Percentiles rank a stretch among this genome's conserved stretches.
Evolutionary conservation across 208 protist species (phyloP).

Genomic region (Crithidia mellificae): DNA sequence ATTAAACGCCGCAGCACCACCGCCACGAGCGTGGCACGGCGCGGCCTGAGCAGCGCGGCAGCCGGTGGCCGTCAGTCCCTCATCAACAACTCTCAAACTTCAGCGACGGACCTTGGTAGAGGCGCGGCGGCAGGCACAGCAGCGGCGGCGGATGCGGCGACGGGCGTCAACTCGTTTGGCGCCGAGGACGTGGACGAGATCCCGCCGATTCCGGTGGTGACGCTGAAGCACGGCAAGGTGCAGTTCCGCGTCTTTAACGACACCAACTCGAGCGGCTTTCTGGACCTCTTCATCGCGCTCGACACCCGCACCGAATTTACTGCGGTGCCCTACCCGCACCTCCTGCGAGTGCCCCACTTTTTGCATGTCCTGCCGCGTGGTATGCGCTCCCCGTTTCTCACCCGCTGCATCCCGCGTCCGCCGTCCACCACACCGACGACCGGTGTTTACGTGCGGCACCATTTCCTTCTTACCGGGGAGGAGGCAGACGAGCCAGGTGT

Average conservation of each 20-base stretch:
- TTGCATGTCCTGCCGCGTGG: conserved; percentile 71
- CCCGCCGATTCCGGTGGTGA: conserved; percentile 35
- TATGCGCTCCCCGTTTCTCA: conserved; percentile 63
- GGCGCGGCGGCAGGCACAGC: too few species aligned
- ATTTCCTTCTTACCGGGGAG: conserved; percentile 50
- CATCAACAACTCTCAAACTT: not conserved
- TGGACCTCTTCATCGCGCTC: conserved; percentile 72
- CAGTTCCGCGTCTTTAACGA: conserved; percentile 75
- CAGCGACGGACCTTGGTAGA: not conserved
- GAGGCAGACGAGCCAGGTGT: conserved; percentile 55
- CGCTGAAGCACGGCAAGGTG: conserved; percentile 77
- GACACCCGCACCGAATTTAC: conserved; percentile 76
- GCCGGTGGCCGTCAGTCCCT: conserved; percentile 1
- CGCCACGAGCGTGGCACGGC: not conserved
- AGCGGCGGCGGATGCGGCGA: conserved; percentile 2
- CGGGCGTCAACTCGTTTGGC: conserved; percentile 25
- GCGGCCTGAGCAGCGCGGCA: conserved; percentile 2
- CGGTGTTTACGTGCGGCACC: conserved; percentile 73
- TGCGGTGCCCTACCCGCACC: conserved; percentile 45
- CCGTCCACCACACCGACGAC: conserved; percentile 54
- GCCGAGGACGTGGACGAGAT: conserved; percentile 34
- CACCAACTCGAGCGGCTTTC: conserved; percentile 59
- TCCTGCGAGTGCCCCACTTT: conserved; percentile 64
- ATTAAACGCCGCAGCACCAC: conserved; percentile 31
- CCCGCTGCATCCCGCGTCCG: conserved; percentile 57